These are phyloP conservation scores for Verticillium longisporum DNA, from an alignment of 2,329 filamentous ascomycete genomes.

Conservation along the genomic window DNA sequence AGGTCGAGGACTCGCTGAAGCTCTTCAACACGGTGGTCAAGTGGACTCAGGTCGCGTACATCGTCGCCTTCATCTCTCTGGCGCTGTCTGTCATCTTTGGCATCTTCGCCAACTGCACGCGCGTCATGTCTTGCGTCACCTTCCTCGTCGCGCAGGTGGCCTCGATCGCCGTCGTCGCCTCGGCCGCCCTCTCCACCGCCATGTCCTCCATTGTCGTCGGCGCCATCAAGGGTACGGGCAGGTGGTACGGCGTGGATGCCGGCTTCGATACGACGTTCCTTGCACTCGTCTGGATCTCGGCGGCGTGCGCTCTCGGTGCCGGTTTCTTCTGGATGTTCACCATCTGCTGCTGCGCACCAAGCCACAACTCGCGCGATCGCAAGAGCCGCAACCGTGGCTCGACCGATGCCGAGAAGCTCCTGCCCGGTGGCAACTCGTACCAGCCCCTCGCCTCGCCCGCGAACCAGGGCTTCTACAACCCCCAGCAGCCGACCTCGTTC, in stretches of 20 bases:
- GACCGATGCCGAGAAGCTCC: constrained; percentile 43
- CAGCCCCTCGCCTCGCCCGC: constrained; percentile 35
- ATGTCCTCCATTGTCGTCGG: constrained; percentile 65
- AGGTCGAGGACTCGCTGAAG: constrained; percentile 60
- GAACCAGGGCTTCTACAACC: constrained; percentile 29
- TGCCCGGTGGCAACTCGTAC: constrained; percentile 34
- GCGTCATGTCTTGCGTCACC: constrained; percentile 74
- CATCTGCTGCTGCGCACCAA: constrained; percentile 77
- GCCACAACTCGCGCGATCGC: constrained; percentile 24
- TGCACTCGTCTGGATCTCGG: constrained; percentile 69
- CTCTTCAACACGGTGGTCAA: constrained; percentile 67
- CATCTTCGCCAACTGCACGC: constrained; percentile 75
- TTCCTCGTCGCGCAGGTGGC: constrained; percentile 67
- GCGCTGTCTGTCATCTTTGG: constrained; percentile 69
- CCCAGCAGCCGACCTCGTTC: constrained; percentile 23
- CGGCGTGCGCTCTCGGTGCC: constrained; percentile 67
- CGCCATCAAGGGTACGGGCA: constrained; percentile 58
- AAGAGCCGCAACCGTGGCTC: constrained; percentile 18
- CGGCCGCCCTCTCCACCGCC: constrained; percentile 68
- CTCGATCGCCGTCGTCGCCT: constrained; percentile 45
- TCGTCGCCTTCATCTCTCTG: constrained; percentile 65
- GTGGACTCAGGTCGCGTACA: constrained; percentile 79
- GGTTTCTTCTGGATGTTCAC: constrained; percentile 88
- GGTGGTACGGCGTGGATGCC: constrained; percentile 64
- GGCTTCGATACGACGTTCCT: constrained; percentile 65